Percentiles rank a stretch among this genome's conserved stretches.
These are phyloP conservation scores for Hygrophila difformis DNA, from an alignment of 257 asterid species.

Conservation along the genomic window DNA sequence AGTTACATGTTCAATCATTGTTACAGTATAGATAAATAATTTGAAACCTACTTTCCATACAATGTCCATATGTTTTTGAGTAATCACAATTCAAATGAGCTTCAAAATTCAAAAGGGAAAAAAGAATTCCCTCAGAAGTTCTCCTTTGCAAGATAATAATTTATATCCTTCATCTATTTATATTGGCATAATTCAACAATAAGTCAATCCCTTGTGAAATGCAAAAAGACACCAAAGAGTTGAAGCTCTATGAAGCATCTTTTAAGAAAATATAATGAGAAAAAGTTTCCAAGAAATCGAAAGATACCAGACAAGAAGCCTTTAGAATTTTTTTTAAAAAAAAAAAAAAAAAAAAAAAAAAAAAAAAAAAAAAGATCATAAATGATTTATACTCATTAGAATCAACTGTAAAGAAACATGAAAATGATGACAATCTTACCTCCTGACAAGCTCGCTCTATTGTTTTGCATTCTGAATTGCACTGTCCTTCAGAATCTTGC, in stretches of 20 bases:
- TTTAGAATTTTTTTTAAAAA: no score
- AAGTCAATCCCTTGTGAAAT: neutral
- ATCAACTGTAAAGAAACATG: neutral
- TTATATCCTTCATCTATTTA: neutral
- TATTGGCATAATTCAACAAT: neutral
- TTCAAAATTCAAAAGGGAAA: neutral
- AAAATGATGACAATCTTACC: constrained; percentile 32
- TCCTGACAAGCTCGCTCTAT: constrained; percentile 97
- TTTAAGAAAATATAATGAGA: no score
- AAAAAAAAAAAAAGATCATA: neutral
- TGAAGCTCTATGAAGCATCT: no score
- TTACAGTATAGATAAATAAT: neutral
- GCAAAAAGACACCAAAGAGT: neutral
- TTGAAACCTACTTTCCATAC: neutral
- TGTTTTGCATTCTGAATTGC: constrained; percentile 87
- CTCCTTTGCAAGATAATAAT: neutral
- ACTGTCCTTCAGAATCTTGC: constrained; percentile 91
- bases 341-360: no score
- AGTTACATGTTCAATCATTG: neutral
- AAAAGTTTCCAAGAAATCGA: no score
- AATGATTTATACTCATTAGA: neutral
- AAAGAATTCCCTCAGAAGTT: neutral
- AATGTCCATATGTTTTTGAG: neutral
- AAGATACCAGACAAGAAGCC: no score
- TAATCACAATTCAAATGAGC: neutral